These are phyloP conservation scores for Rhytidhysteron rufulum DNA, from an alignment of 2,329 filamentous ascomycete species.

Conservation along the genomic window DNA sequence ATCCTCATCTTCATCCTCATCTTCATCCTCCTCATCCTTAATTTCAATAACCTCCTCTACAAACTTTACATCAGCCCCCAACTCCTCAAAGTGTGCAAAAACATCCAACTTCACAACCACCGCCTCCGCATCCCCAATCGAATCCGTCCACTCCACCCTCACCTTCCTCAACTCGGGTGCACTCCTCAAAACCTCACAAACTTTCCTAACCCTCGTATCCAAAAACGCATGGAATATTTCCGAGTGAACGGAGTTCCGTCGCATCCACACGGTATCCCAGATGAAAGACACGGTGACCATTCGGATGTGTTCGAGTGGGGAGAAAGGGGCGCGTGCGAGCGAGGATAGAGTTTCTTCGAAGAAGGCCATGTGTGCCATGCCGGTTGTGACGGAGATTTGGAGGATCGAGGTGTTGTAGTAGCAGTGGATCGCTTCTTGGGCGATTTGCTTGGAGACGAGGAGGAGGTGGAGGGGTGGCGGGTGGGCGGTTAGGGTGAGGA, in stretches of 20 bases:
- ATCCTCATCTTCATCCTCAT: no score
- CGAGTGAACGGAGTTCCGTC: constrained; percentile 11
- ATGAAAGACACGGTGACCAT: constrained; percentile 27
- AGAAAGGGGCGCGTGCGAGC: constrained; percentile 27
- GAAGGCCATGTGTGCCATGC: constrained; percentile 30
- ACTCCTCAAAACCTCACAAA: constrained; percentile 19
- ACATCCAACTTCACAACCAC: neutral
- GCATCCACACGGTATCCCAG: constrained; percentile 33
- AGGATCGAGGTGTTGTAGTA: constrained; percentile 29
- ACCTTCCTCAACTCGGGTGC: constrained; percentile 24
- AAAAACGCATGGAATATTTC: constrained; percentile 26
- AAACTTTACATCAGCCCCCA: no score
- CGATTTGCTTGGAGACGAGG: constrained; percentile 24
- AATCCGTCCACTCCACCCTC: constrained; percentile 30
- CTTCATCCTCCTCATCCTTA: no score
- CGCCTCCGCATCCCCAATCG: constrained; percentile 3
- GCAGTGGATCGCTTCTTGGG: constrained; percentile 26
- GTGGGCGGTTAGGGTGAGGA: constrained; percentile 26
- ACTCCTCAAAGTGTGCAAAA: no score
- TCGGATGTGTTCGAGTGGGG: constrained; percentile 31
- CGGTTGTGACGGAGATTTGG: constrained; percentile 27
- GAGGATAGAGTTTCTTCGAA: constrained; percentile 25
- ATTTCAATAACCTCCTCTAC: no score
- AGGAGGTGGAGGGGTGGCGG: constrained; percentile 29
- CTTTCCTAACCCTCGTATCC: constrained; percentile 18